Evolutionary conservation across 2,329 filamentous ascomycete genomes (phyloP).

Genomic region (Tolypocladium amazonense): DNA sequence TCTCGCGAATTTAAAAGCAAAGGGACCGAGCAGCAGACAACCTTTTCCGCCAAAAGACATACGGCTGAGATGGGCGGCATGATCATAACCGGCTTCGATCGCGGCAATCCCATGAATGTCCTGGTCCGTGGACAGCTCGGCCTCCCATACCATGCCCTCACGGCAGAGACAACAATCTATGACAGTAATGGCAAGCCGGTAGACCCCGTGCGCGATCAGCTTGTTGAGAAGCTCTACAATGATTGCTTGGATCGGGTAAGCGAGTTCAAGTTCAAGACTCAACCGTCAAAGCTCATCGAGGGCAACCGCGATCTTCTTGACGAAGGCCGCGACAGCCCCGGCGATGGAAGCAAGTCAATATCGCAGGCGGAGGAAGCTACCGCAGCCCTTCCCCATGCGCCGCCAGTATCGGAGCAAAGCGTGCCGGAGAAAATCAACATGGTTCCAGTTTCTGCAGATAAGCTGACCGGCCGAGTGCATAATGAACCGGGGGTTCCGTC

Average conservation of each 20-base stretch:
- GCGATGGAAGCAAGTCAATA: slow-evolving; percentile 62
- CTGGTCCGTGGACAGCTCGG: slow-evolving; percentile 85
- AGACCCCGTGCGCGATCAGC: slow-evolving; percentile 64
- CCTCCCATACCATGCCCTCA: slow-evolving; percentile 73
- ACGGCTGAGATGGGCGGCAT: slow-evolving; percentile 97
- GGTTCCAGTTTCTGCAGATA: slow-evolving; percentile 54
- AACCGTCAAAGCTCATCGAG: slow-evolving; percentile 60
- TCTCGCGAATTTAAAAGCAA: slow-evolving; percentile 60
- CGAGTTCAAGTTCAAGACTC: slow-evolving; percentile 73
- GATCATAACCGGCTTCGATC: slow-evolving; percentile 94
- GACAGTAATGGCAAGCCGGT: slow-evolving; percentile 72
- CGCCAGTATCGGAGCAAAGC: slow-evolving; percentile 42
- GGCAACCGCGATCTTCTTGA: slow-evolving; percentile 77
- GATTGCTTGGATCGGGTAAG: slow-evolving; percentile 88
- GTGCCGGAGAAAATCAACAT: slow-evolving; percentile 42
- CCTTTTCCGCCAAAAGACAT: slow-evolving; percentile 48
- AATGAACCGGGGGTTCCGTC: slow-evolving; percentile 59
- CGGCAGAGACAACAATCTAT: slow-evolving; percentile 76
- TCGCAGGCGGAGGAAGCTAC: slow-evolving; percentile 59
- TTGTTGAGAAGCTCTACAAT: slow-evolving; percentile 89
- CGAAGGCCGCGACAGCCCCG: slow-evolving; percentile 66
- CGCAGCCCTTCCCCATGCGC: slow-evolving; percentile 46
- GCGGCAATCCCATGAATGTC: slow-evolving; percentile 86
- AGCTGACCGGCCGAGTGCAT: slow-evolving; percentile 62
- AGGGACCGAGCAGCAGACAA: slow-evolving; percentile 37